Evolutionary conservation across 176 grass and related monocot species (phyloP), one percentile per base, ranked within the genome.

Genomic region (Saccharum officinarum): DNA sequence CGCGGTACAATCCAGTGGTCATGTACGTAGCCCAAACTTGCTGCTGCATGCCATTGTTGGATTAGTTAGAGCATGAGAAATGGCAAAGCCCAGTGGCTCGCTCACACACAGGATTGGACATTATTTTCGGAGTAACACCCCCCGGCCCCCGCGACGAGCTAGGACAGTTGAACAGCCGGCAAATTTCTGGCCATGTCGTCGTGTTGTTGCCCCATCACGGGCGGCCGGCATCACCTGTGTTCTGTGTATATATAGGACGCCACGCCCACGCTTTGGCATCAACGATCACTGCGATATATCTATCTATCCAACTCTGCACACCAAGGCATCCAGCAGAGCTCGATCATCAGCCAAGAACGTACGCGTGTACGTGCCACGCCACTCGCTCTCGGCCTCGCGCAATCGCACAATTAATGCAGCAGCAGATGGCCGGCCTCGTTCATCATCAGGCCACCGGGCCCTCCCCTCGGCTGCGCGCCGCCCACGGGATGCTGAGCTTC

Each of bases 1-100:
- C 38, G 2, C 7, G 6, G 71, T 74, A 74, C 71, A 74, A 74
- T 74, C 44, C 71, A 50, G 16, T 74, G 71, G 71, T 74, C 26
- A 4, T 64, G 44, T 20, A 71, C n/a, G 13, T 28, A 73, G 3
- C 44, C 25, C 42, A 18, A 50, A 50, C 44, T 73, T 8, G 23
- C 42, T 23, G 22, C 22, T 26, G 52, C 50, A 52, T 23, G 22
- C 22, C 40, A 23, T 14, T 8, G 39, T 26, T 72, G 40, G 39
- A 71, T 41, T 6, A 40, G 17, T 10, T 69, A 38, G 28, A n/a
- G 18, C 37, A 31, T 8, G 13, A 47, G 61, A 31, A 62, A 31
- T 20, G 44, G 71, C 71, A 74, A 33, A 49, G 25, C 44, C 44
- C 25, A 50, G 2, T 74, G 71, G 44, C 44, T 25, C 23, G 1